A percentile compares a stretch with the other conserved stretches of the same genome.
phyloP scores from a whole-genome alignment of 2,329 filamentous ascomycete genomes.

The Diaporthe velutina region DNA sequence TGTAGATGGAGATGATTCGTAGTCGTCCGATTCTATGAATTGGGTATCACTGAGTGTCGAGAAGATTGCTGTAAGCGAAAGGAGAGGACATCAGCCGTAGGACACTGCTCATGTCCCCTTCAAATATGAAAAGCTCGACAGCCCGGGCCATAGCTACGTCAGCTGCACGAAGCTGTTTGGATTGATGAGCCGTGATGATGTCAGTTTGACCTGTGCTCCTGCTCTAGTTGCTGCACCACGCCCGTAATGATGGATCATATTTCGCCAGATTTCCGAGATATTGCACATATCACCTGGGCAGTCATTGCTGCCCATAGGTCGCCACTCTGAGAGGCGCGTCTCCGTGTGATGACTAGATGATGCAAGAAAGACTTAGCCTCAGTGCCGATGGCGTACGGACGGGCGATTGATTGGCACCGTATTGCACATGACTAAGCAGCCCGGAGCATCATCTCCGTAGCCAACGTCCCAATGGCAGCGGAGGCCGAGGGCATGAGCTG shows the following conservation, averaged over 20 bases:
- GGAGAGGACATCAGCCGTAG: background rate
- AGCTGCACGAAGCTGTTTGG: constrained; percentile 14
- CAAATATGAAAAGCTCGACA: background rate
- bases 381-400: background rate
- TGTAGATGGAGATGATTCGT: background rate
- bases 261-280: background rate
- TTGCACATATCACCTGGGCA: background rate
- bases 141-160: constrained; percentile 4
- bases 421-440: background rate
- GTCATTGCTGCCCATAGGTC: background rate
- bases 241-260: background rate
- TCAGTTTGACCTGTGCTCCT: constrained; percentile 5
- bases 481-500: too few relatives aligned
- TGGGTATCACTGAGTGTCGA: background rate
- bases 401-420: background rate
- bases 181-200: background rate
- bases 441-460: background rate
- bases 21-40: too few relatives aligned
- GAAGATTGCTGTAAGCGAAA: background rate
- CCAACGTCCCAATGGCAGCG: too few relatives aligned
- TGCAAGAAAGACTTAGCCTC: background rate
- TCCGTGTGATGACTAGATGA: background rate
- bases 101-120: background rate
- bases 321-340: background rate
- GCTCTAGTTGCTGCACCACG: background rate